A percentile compares a stretch with the other conserved stretches of the same genome.
Conservation (phyloP, 169 alveolate species). For the Perkinsus marinus region DNA sequence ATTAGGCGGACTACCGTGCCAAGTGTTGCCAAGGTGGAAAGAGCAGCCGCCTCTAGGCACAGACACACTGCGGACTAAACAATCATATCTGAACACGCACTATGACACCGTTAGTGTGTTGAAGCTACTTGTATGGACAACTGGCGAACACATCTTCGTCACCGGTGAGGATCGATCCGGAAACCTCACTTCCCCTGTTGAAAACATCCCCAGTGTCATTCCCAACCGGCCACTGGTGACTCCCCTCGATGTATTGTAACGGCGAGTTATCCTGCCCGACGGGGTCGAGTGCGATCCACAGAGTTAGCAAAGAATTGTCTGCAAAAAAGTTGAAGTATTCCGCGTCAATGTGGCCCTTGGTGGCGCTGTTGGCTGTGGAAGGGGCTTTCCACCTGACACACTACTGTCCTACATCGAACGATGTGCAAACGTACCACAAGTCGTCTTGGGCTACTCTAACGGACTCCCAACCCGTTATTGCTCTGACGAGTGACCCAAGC, state of each 20-base stretch:
- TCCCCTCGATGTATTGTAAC: background rate
- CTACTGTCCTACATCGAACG: background rate
- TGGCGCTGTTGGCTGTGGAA: background rate
- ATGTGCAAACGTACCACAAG: background rate
- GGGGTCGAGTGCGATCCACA: conserved; percentile 5
- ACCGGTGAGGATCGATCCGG: background rate
- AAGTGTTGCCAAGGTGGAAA: background rate
- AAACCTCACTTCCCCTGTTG: background rate
- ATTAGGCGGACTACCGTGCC: background rate
- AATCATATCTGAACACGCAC: background rate
- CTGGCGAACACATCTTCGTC: background rate
- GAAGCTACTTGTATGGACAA: background rate
- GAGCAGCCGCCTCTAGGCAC: background rate
- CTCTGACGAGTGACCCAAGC: background rate
- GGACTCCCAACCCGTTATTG: background rate
- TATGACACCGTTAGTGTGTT: background rate
- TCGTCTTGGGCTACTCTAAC: conserved; percentile 1
- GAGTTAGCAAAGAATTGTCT: background rate
- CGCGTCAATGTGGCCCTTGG: background rate
- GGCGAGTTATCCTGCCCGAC: background rate
- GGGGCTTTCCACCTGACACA: background rate
- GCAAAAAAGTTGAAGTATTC: background rate
- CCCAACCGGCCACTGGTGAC: background rate
- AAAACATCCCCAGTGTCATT: background rate
- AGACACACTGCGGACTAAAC: background rate